Percentiles rank a stretch among this genome's conserved stretches.
These are phyloP conservation scores for Hirschioporus abietinus DNA, from an alignment of 768 basidiomycete genomes.

Conservation along the genomic window DNA sequence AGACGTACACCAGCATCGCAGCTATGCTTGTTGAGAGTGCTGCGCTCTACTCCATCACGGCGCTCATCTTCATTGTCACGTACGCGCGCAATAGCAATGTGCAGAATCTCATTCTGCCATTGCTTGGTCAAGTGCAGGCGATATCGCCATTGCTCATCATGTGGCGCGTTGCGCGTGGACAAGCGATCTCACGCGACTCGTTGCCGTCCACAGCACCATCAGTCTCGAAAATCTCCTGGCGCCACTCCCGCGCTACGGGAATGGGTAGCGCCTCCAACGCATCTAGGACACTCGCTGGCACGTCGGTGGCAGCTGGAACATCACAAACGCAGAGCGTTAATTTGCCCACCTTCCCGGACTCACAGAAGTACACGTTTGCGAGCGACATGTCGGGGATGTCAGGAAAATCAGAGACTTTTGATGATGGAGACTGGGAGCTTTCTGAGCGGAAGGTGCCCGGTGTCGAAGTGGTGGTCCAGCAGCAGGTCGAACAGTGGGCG, in stretches of 20 bases:
- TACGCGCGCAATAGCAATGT: conserved; percentile 16
- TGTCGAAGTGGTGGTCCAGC: background rate
- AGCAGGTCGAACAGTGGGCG: background rate
- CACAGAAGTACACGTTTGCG: background rate
- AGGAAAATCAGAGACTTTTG: background rate
- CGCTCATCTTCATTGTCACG: conserved; percentile 19
- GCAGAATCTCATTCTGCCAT: conserved; percentile 17
- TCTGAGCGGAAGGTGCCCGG: background rate
- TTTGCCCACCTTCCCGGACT: background rate
- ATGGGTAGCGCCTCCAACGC: background rate
- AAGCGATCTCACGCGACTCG: conserved; percentile 19
- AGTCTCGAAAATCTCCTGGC: background rate
- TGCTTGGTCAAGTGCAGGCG: conserved; percentile 24
- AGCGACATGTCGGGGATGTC: background rate
- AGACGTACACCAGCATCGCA: conserved; percentile 14
- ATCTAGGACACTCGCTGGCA: background rate
- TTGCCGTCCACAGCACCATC: background rate
- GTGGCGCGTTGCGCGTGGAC: conserved; percentile 29
- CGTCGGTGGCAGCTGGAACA: background rate
- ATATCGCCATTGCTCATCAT: conserved; percentile 32
- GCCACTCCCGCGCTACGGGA: background rate
- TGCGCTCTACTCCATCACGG: conserved; percentile 19
- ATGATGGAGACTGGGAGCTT: background rate
- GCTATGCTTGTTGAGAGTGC: conserved; percentile 25
- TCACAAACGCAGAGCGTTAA: background rate